Evolutionary conservation across 169 alveolate genomes (phyloP), one percentile per base, ranked within the genome.

Genomic region (Eimeria falciformis): DNA sequence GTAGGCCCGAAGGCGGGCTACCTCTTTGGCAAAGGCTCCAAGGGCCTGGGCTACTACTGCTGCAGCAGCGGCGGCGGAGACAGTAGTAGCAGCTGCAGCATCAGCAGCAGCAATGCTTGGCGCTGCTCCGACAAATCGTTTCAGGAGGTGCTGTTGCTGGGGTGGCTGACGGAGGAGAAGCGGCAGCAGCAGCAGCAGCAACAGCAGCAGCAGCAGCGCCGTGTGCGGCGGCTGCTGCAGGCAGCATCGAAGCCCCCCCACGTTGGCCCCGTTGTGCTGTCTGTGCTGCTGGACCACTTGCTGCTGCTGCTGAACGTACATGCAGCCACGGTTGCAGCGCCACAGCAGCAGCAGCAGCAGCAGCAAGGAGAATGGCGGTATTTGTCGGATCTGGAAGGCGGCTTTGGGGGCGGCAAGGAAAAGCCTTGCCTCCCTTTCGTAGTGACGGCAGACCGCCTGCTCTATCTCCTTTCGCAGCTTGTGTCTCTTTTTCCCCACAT

Each of bases 1-100:
- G 85, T 86, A 23, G 92, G 92, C 45, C 92, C 83, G 25, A 86
- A 86, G 85, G 62, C 62, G 12, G 92, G 92, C 6, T 68, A 47
- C 17, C 73, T 66, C 40, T 86, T 86, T 46, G 50, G 85, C 5
- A 43, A 58, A 12, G 92, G 92, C 43, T 21, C 47, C 7, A 77
- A 69, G 75, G 92, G 92, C 2, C 18, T 86, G 37, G 92, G 92
- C 5, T 86, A 86, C 23, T 86, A 86, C 46, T 82, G 43, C 83
- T 58, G 90, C 90, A 53, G 75, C 66, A 46, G 77, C 45, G 18
- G 37, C 37, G 29, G 56, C 40, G 27, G 46, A 2, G 25, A 62
- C n/a, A 62, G 73, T 29, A 71, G 83, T 29, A 45, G 86, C 40
- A 77, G 23, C 12, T 17, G 14, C 29, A 45, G 65, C 40, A 43